These are phyloP conservation scores for Leishmania guyanensis DNA, from an alignment of 208 protist species.

Conservation along the genomic window DNA sequence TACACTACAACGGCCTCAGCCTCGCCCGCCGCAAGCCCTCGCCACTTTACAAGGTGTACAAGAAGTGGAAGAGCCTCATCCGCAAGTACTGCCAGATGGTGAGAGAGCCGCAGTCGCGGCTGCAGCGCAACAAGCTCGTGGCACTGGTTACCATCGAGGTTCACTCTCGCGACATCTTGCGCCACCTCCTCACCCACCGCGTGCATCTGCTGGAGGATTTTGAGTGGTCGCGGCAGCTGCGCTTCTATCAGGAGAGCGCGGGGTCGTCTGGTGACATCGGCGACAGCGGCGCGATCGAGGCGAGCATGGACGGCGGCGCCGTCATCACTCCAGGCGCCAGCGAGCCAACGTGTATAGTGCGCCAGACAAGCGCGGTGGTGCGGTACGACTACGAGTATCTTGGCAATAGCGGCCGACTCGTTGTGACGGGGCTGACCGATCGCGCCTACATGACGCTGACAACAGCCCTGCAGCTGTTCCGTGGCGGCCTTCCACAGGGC, in stretches of 20 bases:
- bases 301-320: background rate
- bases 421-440: constrained; percentile 98
- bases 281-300: background rate
- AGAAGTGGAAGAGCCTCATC: constrained; percentile 95
- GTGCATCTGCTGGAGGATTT: constrained; percentile 92
- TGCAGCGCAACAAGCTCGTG: constrained; percentile 96
- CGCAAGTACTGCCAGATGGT: constrained; percentile 96
- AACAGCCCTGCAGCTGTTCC: constrained; percentile 95
- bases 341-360: constrained; percentile 77
- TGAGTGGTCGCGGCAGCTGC: constrained; percentile 97
- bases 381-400: constrained; percentile 98
- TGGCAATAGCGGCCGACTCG: constrained; percentile 97
- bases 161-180: constrained; percentile 97
- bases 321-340: background rate
- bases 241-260: constrained; percentile 92
- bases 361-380: constrained; percentile 93
- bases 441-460: constrained; percentile 98
- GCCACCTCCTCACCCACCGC: constrained; percentile 89
- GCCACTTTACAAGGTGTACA: constrained; percentile 92
- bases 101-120: constrained; percentile 84
- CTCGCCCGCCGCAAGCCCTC: constrained; percentile 89
- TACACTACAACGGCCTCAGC: constrained; percentile 77
- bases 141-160: constrained; percentile 99
- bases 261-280: background rate
- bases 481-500: constrained; percentile 94